A percentile compares a stretch with the other conserved stretches of the same genome.
Conservation (phyloP, 768 basidiomycete genomes). For the Tephrocybe rancida region DNA sequence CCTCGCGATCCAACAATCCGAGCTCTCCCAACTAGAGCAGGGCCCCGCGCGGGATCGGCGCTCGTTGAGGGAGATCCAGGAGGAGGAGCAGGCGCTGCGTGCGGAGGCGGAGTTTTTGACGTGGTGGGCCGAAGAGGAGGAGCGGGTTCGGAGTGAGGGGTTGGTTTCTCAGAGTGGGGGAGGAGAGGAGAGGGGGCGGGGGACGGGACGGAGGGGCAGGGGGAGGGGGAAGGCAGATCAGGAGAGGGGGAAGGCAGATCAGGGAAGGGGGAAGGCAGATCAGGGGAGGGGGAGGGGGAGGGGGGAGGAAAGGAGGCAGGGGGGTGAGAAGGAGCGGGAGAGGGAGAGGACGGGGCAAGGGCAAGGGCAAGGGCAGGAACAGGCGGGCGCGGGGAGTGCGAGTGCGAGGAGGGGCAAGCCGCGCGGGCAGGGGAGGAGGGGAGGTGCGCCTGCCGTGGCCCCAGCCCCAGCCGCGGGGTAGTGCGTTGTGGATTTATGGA, state of each 20-base stretch:
- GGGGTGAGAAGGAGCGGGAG: too few relatives aligned
- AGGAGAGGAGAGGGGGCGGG: not conserved
- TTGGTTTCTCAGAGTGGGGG: conserved; percentile 9
- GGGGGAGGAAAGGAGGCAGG: too few relatives aligned
- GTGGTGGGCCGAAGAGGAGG: conserved; percentile 91
- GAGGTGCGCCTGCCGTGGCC: too few relatives aligned
- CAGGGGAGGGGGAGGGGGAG: not conserved
- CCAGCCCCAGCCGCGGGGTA: too few relatives aligned
- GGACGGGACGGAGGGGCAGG: conserved; percentile 1
- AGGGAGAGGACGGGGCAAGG: too few relatives aligned
- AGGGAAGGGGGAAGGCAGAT: conserved; percentile 7
- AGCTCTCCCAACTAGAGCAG: conserved; percentile 52
- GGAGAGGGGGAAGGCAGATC: conserved; percentile 7
- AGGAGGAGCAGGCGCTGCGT: conserved; percentile 70
- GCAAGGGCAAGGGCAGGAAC: too few relatives aligned
- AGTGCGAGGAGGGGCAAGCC: too few relatives aligned
- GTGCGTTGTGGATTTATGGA: too few relatives aligned
- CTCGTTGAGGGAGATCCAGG: conserved; percentile 82
- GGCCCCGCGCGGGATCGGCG: conserved; percentile 44
- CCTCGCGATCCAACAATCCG: conserved; percentile 81
- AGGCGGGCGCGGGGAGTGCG: too few relatives aligned
- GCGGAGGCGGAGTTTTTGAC: conserved; percentile 80
- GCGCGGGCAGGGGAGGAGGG: too few relatives aligned
- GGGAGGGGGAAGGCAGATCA: not conserved
- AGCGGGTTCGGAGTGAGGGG: conserved; percentile 55